Percentiles rank a stretch among this genome's conserved stretches.
These are phyloP conservation scores for Schizosaccharomyces versatilis DNA, from an alignment of 1,139 yeast species.

Conservation along the genomic window DNA sequence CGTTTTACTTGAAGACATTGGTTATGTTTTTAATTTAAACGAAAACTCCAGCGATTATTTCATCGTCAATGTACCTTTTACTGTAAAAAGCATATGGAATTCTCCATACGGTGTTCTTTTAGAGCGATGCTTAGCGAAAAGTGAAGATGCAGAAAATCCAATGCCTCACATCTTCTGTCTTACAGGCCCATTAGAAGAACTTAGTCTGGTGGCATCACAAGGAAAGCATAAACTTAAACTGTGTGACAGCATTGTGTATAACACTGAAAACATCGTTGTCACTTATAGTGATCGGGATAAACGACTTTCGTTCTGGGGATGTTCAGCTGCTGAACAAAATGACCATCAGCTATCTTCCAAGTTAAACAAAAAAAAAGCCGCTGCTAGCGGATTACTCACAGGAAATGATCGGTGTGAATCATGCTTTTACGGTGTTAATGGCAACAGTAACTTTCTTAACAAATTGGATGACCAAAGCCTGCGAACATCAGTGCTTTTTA, in stretches of 20 bases:
- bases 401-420: background rate
- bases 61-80: conserved; percentile 42
- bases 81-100: conserved; percentile 32
- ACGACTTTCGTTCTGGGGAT: conserved; percentile 2
- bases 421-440: conserved; percentile 3
- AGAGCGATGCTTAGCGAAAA: conserved; percentile 25
- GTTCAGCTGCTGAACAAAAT: background rate
- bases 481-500: conserved; percentile 1
- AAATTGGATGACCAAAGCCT: background rate
- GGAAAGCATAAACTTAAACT: conserved; percentile 36
- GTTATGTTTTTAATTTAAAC: conserved; percentile 32
- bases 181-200: conserved; percentile 46
- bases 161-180: conserved; percentile 34
- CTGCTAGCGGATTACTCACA: too few relatives aligned
- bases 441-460: background rate
- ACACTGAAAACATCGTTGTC: conserved; percentile 13
- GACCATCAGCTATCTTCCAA: background rate
- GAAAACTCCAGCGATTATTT: conserved; percentile 27
- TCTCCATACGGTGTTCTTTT: conserved; percentile 44
- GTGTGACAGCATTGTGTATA: conserved; percentile 29
- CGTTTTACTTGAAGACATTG: conserved; percentile 16
- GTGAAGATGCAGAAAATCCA: conserved; percentile 6
- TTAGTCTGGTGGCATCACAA: conserved; percentile 40
- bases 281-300: conserved; percentile 1
- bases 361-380: background rate